Evolutionary conservation across 2,329 filamentous ascomycete species (phyloP).

Genomic region (Colletotrichum sp.): DNA sequence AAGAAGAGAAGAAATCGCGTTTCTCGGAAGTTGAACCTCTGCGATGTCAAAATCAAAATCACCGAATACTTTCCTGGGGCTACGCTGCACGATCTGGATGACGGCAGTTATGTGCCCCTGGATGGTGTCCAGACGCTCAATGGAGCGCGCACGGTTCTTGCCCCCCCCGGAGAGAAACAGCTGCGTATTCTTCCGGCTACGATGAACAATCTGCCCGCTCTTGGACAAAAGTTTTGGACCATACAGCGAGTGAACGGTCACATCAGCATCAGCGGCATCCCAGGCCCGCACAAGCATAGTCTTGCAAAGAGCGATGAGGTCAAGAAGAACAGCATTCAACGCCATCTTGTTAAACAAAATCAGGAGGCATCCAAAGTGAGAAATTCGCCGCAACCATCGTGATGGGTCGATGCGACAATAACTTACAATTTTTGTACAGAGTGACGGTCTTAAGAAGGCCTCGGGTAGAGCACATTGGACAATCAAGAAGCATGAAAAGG

Average conservation of each 20-base stretch:
- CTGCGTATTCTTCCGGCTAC: slow-evolving; percentile 24
- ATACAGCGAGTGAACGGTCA: slow-evolving; percentile 81
- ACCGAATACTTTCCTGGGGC: slow-evolving; percentile 75
- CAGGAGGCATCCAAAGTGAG: slow-evolving; percentile 74
- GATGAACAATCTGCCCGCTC: not conserved
- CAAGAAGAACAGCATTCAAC: slow-evolving; percentile 80
- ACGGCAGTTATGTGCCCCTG: slow-evolving; percentile 14
- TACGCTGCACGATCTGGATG: slow-evolving; percentile 32
- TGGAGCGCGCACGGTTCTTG: slow-evolving; percentile 23
- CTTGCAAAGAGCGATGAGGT: slow-evolving; percentile 77
- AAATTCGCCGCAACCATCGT: slow-evolving; percentile 39
- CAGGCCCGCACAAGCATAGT: slow-evolving; percentile 76
- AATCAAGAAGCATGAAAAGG: slow-evolving; percentile 71
- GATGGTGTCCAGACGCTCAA: slow-evolving; percentile 18
- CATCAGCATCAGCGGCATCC: slow-evolving; percentile 69
- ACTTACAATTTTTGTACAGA: not conserved
- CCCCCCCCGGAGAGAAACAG: slow-evolving; percentile 9
- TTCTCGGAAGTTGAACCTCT: slow-evolving; percentile 78
- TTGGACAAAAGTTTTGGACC: slow-evolving; percentile 67
- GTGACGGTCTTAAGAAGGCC: slow-evolving; percentile 58
- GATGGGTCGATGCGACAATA: not conserved
- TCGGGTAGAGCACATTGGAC: slow-evolving; percentile 74
- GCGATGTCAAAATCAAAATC: slow-evolving; percentile 87
- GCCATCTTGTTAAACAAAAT: slow-evolving; percentile 67
- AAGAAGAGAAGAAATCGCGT: slow-evolving; percentile 83